Percentiles rank a stretch among this genome's conserved stretches.
phyloP scores from a whole-genome alignment of 345 rosid genomes.

The Dovyalis caffra region DNA sequence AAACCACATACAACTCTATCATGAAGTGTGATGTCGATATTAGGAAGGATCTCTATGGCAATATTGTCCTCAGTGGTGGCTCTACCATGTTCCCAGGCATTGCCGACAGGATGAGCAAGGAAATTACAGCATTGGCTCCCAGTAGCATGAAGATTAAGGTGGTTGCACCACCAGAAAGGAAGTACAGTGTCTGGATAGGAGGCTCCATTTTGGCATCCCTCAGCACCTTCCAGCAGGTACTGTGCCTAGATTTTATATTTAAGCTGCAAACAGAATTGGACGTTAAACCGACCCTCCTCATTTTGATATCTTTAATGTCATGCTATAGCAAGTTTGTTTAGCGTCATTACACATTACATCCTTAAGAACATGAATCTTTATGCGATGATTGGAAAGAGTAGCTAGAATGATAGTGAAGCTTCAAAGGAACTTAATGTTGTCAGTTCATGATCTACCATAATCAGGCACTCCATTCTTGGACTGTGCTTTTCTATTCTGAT shows the following conservation, averaged over 20 bases:
- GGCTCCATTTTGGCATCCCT: constrained; percentile 61
- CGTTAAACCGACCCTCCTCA: neutral
- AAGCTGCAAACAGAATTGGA: neutral
- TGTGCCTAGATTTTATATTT: neutral
- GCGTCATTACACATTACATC: neutral
- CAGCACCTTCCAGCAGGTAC: constrained; percentile 67
- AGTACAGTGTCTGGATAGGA: constrained; percentile 65
- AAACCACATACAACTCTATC: constrained; percentile 58
- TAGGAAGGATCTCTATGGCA: constrained; percentile 58
- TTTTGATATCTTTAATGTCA: neutral
- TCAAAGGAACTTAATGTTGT: neutral
- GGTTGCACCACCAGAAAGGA: constrained; percentile 62
- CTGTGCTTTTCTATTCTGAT: constrained; percentile 5
- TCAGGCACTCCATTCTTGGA: neutral
- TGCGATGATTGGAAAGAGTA: neutral
- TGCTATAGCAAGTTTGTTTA: neutral
- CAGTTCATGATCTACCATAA: neutral
- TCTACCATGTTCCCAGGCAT: constrained; percentile 75
- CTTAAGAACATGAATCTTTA: neutral
- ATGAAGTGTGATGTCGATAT: constrained; percentile 67
- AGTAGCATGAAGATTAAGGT: constrained; percentile 65
- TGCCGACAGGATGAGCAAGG: constrained; percentile 78
- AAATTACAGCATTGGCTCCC: constrained; percentile 63
- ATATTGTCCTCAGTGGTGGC: constrained; percentile 62
- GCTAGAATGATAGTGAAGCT: neutral